These are phyloP conservation scores for Fusarium sp. DNA, from an alignment of 2,329 filamentous ascomycete species.

Conservation along the genomic window DNA sequence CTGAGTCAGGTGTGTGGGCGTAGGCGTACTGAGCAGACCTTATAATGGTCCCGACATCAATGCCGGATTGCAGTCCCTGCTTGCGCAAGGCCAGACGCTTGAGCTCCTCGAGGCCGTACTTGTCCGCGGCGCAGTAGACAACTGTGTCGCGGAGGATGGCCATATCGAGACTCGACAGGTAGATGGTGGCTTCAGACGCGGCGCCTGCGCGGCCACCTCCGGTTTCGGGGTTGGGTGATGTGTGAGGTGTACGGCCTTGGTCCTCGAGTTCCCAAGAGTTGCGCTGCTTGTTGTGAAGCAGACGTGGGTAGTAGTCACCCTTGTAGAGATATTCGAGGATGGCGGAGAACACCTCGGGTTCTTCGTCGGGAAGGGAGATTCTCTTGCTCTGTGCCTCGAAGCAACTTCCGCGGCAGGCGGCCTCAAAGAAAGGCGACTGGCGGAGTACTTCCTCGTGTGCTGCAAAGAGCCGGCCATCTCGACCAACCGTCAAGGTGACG, in stretches of 20 bases:
- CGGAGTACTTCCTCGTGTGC: constrained; percentile 93
- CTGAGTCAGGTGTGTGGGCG: constrained; percentile 91
- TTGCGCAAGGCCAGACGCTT: constrained; percentile 92
- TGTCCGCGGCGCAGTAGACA: constrained; percentile 92
- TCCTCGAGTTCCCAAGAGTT: constrained; percentile 93
- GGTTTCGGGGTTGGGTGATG: constrained; percentile 65
- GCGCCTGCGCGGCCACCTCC: constrained; percentile 59
- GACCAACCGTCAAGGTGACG: constrained; percentile 86
- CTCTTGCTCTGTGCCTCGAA: constrained; percentile 82
- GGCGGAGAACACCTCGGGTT: constrained; percentile 93
- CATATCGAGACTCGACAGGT: constrained; percentile 78
- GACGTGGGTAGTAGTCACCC: constrained; percentile 92
- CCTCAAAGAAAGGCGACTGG: constrained; percentile 86
- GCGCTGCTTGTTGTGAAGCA: constrained; percentile 87
- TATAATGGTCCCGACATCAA: constrained; percentile 91
- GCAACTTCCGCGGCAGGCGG: constrained; percentile 78
- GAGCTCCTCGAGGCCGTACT: constrained; percentile 91
- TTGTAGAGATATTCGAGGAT: constrained; percentile 98
- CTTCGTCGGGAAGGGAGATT: constrained; percentile 78
- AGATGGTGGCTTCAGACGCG: constrained; percentile 70
- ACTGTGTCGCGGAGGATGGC: constrained; percentile 90
- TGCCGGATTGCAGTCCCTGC: constrained; percentile 92
- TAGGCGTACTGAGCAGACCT: constrained; percentile 95
- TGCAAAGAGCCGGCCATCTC: constrained; percentile 89
- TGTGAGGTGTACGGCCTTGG: constrained; percentile 56